phyloP scores from a whole-genome alignment of 306 rosid genomes.

The Gastrolobium villosum region DNA sequence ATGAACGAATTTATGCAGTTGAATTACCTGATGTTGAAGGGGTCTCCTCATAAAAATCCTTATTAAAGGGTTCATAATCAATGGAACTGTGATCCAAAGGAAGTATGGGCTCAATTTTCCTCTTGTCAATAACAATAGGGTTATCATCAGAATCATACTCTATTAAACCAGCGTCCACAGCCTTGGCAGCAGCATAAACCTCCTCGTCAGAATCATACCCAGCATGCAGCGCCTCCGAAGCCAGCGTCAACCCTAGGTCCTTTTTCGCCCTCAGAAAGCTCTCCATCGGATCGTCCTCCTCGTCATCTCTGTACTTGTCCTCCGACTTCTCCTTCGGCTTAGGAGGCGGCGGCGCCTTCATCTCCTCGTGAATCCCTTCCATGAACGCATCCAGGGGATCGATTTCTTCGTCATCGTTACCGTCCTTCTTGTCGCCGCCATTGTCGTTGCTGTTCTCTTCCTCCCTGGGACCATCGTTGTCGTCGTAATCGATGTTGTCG shows the following conservation, averaged over 20 bases:
- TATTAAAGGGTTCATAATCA: slow-evolving; percentile 83
- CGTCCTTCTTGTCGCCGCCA: slow-evolving; percentile 37
- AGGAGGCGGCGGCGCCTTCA: slow-evolving; percentile 79
- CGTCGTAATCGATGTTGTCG: slow-evolving; percentile 81
- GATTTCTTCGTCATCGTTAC: slow-evolving; percentile 65
- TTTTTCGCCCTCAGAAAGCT: slow-evolving; percentile 90
- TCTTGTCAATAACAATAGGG: slow-evolving; percentile 79
- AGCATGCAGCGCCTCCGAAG: slow-evolving; percentile 87
- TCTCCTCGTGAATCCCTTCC: slow-evolving; percentile 95
- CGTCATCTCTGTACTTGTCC: slow-evolving; percentile 80
- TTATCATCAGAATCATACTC: slow-evolving; percentile 98
- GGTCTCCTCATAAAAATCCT: slow-evolving; percentile 92
- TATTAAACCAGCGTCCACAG: slow-evolving; percentile 89
- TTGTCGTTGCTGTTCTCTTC: slow-evolving; percentile 30
- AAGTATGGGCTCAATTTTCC: slow-evolving; percentile 89
- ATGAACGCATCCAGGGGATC: slow-evolving; percentile 96
- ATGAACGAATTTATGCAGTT: too few relatives aligned
- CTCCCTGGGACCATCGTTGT: slow-evolving; percentile 50
- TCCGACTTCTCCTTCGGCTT: slow-evolving; percentile 76
- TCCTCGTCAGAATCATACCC: slow-evolving; percentile 97
- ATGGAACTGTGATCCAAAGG: slow-evolving; percentile 85
- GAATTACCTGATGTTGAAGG: slow-evolving; percentile 82
- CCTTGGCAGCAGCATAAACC: slow-evolving; percentile 99
- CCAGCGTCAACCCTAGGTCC: slow-evolving; percentile 85
- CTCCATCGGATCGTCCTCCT: slow-evolving; percentile 93